phyloP scores from a whole-genome alignment of 139 green algal species.

The Eudorina sp. region DNA sequence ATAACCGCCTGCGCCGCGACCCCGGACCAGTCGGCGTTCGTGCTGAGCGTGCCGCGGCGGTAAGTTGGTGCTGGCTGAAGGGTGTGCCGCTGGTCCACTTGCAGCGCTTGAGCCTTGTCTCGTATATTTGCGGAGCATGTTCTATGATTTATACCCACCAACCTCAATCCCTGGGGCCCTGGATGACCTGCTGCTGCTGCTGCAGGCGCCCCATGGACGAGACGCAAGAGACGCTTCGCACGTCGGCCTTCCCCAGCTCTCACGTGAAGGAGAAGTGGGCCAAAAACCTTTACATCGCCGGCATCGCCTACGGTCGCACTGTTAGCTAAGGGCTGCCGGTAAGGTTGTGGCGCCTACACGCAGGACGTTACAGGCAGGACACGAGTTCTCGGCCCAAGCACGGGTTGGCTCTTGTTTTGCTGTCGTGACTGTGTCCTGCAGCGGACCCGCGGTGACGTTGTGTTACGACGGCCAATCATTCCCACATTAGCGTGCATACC shows the following conservation, averaged over 20 bases:
- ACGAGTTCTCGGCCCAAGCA: no score
- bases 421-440: no score
- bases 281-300: constrained; percentile 98
- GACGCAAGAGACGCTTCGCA: constrained; percentile 98
- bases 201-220: constrained; percentile 91
- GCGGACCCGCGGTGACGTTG: no score
- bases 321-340: constrained; percentile 50
- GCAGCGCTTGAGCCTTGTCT: background rate
- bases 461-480: no score
- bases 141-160: background rate
- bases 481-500: no score
- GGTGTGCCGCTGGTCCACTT: background rate
- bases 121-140: no score
- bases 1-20: constrained; percentile 98
- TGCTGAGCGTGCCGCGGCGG: constrained; percentile 82
- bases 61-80: constrained; percentile 25
- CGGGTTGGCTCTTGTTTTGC: no score
- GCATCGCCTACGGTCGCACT: constrained; percentile 95
- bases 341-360: no score
- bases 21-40: constrained; percentile 92
- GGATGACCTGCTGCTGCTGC: no score
- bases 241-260: constrained; percentile 92
- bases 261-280: constrained; percentile 99
- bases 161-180: no score
- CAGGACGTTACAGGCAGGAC: no score